phyloP scores from a whole-genome alignment of 345 rosid species.

The Populus nigra region DNA sequence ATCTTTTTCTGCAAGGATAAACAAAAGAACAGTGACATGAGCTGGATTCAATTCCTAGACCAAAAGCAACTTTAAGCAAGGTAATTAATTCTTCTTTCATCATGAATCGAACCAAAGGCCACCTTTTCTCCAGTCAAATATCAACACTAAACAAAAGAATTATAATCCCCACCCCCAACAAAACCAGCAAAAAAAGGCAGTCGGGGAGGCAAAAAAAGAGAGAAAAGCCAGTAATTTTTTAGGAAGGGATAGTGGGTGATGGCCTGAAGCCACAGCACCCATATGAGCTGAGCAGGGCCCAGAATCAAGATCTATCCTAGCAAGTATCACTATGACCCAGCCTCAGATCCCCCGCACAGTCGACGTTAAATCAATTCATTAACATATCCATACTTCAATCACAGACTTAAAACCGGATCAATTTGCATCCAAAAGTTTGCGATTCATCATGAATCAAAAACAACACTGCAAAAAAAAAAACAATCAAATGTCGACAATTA shows the following conservation, averaged over 20 bases:
- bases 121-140: background rate
- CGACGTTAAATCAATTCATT: background rate
- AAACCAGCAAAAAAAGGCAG: background rate
- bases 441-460: background rate
- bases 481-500: no score
- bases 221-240: background rate
- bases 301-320: background rate
- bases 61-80: background rate
- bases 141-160: background rate
- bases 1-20: background rate
- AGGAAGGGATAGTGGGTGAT: background rate
- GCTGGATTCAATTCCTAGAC: background rate
- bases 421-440: background rate
- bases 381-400: background rate
- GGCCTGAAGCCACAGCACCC: background rate
- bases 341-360: background rate
- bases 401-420: background rate
- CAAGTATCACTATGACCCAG: background rate
- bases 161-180: background rate
- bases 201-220: background rate
- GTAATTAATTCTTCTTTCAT: background rate
- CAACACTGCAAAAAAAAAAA: background rate
- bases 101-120: background rate
- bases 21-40: background rate
- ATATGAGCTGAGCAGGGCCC: no score